Evolutionary conservation across 257 asterid species (phyloP).

Genomic region (Nicotiana knightiana): DNA sequence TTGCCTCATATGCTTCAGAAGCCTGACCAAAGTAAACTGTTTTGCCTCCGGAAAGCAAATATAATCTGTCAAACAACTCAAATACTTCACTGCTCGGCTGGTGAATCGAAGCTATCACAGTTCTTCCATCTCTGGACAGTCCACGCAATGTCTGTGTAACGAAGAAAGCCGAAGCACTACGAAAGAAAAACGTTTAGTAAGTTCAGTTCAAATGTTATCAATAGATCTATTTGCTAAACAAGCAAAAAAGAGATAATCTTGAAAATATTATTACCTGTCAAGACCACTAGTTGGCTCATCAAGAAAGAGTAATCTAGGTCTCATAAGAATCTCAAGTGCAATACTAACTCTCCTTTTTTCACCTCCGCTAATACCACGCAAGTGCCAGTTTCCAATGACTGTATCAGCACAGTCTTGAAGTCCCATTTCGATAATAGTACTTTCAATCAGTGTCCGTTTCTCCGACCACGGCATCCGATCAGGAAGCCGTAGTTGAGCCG

Average conservation of each 20-base stretch:
- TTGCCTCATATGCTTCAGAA: conserved; percentile 87
- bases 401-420: conserved; percentile 98
- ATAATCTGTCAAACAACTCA: conserved; percentile 80
- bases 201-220: not conserved
- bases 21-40: conserved; percentile 92
- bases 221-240: not conserved
- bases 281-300: conserved; percentile 99
- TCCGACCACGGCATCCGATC: conserved; percentile 78
- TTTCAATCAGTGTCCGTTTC: conserved; percentile 69
- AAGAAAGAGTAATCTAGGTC: conserved; percentile 89
- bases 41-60: conserved; percentile 87
- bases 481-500: conserved; percentile 80
- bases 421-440: conserved; percentile 95
- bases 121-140: conserved; percentile 85
- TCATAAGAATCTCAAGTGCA: conserved; percentile 82
- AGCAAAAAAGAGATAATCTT: not conserved
- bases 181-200: not conserved
- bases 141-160: conserved; percentile 86
- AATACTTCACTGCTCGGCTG: conserved; percentile 99
- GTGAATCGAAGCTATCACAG: conserved; percentile 93
- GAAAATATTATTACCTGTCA: conserved; percentile 49
- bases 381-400: conserved; percentile 92
- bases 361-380: conserved; percentile 94
- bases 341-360: conserved; percentile 93
- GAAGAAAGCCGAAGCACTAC: conserved; percentile 96